A percentile compares a stretch with the other conserved stretches of the same genome.
Evolutionary conservation across 768 basidiomycete genomes (phyloP).

Genomic region (Tylopilus sp.): DNA sequence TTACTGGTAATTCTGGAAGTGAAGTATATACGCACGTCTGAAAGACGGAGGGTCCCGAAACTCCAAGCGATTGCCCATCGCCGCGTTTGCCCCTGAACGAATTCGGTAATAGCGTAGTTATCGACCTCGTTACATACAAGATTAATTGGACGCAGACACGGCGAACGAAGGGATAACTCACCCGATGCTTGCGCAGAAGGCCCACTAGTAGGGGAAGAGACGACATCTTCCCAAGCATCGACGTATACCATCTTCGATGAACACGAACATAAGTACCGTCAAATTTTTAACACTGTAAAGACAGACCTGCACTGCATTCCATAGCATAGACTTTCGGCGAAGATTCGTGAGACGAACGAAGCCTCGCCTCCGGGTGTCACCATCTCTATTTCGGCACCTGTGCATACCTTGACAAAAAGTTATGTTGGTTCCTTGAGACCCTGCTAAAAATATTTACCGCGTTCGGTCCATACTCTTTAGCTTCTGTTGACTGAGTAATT

Average conservation of each 20-base stretch:
- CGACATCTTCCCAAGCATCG: conserved; percentile 84
- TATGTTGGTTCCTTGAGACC: neutral
- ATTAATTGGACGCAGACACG: neutral
- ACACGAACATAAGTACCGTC: neutral
- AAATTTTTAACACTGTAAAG: neutral
- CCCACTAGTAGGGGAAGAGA: conserved; percentile 64
- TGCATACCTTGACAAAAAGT: conserved; percentile 59
- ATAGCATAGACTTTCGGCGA: conserved; percentile 62
- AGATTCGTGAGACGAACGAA: conserved; percentile 72
- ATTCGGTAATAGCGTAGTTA: conserved; percentile 84
- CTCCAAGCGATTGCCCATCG: conserved; percentile 97
- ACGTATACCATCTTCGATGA: conserved; percentile 80
- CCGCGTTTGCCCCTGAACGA: conserved; percentile 81
- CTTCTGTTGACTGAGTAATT: conserved; percentile 50
- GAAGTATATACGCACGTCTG: conserved; percentile 59
- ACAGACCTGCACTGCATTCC: conserved; percentile 55
- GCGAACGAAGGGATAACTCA: conserved; percentile 22
- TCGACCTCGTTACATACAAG: conserved; percentile 49
- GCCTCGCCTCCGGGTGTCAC: conserved; percentile 86
- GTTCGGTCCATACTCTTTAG: conserved; percentile 64
- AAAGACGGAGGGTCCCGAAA: conserved; percentile 55
- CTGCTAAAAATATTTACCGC: conserved; percentile 51
- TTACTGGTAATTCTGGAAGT: conserved; percentile 16
- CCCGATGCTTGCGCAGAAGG: conserved; percentile 45
- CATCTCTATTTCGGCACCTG: conserved; percentile 85